Conservation (phyloP, 805 yeast species). For the Danielia oregonensis region DNA sequence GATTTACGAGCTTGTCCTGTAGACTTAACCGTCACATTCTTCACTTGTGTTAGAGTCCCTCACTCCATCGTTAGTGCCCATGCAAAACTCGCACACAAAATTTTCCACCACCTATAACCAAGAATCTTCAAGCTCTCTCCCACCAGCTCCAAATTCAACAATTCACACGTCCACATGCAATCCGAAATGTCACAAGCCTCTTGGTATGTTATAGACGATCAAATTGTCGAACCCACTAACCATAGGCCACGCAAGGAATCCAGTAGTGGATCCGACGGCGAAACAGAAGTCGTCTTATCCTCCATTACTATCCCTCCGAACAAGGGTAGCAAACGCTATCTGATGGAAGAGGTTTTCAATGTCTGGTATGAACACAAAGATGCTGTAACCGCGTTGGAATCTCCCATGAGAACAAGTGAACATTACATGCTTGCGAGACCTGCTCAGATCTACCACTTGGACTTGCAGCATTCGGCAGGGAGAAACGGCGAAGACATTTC, state of each 20-base stretch:
- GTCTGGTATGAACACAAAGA: conserved; percentile 43
- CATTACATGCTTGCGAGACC: conserved; percentile 30
- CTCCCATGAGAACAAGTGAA: conserved; percentile 18
- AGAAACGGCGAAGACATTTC: not conserved
- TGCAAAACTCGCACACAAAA: conserved; percentile 3
- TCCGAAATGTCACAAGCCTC: conserved; percentile 11
- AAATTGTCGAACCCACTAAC: conserved; percentile 6
- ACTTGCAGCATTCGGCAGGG: conserved; percentile 18
- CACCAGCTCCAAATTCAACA: no score
- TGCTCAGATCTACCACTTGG: conserved; percentile 34
- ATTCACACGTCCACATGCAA: conserved; percentile 8
- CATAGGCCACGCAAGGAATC: conserved; percentile 15
- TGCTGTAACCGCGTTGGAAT: conserved; percentile 16
- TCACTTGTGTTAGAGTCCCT: no score
- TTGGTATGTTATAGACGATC: conserved; percentile 9
- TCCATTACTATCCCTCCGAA: conserved; percentile 30
- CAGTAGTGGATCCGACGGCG: conserved; percentile 5
- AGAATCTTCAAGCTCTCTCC: no score
- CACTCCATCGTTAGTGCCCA: no score
- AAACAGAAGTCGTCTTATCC: conserved; percentile 1
- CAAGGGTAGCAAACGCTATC: conserved; percentile 41
- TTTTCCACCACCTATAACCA: conserved; percentile 3
- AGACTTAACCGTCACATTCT: no score
- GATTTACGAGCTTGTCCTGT: no score
- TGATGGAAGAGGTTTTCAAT: conserved; percentile 50